Evolutionary conservation across 306 rosid species (phyloP), one percentile per base, ranked within the genome.

Genomic region (Cucurbita argyrosperma): DNA sequence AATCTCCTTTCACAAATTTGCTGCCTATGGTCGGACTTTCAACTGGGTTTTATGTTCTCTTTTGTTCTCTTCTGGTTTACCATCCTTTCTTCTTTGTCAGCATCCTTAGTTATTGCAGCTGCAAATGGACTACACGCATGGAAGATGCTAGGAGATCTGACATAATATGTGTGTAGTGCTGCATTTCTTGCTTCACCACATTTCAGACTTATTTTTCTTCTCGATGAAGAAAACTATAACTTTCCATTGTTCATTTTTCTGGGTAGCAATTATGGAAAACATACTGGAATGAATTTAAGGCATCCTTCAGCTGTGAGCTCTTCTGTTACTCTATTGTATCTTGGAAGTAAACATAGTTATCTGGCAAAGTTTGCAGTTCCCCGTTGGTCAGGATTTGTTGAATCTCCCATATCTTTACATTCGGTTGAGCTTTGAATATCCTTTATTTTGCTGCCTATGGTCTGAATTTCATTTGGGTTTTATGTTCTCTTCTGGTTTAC

Each of bases 71-170:
- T 45, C 11, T 67, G 2, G 21, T 53, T 67, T 70, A 70, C 45
- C 58, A 69, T 14, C 19, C 58, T 30, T 30, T 30, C 35, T 30
- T 30, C 35, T 30, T 2, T 30, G 35, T 3, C 35, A 30, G 35
- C 35, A 30, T 30, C 4, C 35, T 30, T 30, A 2, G 35, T 30
- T 30, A 30, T 30, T 30, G 35, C 35, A 30, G 35, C 35, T 30
- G 35, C 35, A 72, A 88, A 90, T 30, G 97, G 90, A 78, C 71
- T 89, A 79, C 96, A 88, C 72, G 98, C 98, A 58, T 93, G 98
- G 98, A 93, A 89, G 85, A 72, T 93, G 54, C 86, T 30, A 30
- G 35, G 35, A 30, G 35, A 30, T 30, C 35, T 30, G 35, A 30
- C 35, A 30, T 30, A 30, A 30, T 1, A 2, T 1, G 5, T 4